Conservation (phyloP, 345 rosid genomes). For the thale cress (Arabidopsis thaliana) region TAIR10.1 NC_003070.9:9300501-9301000, state of each 20-base stretch:
- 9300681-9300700: neutral
- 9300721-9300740: neutral
- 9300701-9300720: neutral
- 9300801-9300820: neutral
- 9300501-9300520: neutral
- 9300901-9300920: neutral
- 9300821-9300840: neutral
- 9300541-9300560: conserved; percentile 67
- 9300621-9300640: neutral
- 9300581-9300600: conserved; percentile 50
- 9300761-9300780: neutral
- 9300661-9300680: conserved; percentile 14
- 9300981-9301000: conserved; percentile 33
- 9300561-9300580: conserved; percentile 51
- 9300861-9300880: neutral
- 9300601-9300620: conserved; percentile 2
- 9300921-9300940: neutral
- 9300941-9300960: conserved; percentile 27
- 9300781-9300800: neutral
- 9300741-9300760: neutral
- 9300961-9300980: conserved; percentile 35
- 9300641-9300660: conserved; percentile 8
- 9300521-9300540: conserved; percentile 64
- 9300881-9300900: neutral
- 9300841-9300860: neutral